phyloP scores from a whole-genome alignment of 176 grass and related monocot genomes.

The Musa beccarii region DNA sequence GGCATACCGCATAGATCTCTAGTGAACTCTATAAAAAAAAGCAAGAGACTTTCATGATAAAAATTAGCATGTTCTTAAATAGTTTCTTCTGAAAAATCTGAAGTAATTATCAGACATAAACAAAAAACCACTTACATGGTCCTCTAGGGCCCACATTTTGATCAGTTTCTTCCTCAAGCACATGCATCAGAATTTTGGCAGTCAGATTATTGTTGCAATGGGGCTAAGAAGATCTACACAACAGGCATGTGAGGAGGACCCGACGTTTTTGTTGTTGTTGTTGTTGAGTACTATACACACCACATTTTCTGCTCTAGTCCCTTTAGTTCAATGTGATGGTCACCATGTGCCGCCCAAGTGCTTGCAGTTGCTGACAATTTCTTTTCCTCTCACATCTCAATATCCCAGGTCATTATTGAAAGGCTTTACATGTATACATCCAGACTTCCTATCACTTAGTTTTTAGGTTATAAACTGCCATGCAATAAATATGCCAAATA shows the following conservation, averaged over 20 bases:
- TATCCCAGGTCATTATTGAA: neutral
- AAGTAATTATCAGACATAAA: too few relatives aligned
- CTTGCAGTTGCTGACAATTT: neutral
- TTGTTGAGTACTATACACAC: neutral
- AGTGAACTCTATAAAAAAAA: too few relatives aligned
- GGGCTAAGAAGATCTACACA: neutral
- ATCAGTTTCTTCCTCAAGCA: neutral
- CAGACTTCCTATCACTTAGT: neutral
- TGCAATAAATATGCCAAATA: neutral
- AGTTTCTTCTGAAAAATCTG: too few relatives aligned
- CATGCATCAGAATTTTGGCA: neutral
- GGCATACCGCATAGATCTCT: too few relatives aligned
- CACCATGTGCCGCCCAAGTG: neutral
- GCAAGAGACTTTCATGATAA: too few relatives aligned
- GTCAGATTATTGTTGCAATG: neutral
- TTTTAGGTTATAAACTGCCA: neutral
- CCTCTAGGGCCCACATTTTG: neutral
- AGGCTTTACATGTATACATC: neutral
- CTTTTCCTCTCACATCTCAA: neutral
- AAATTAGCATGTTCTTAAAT: too few relatives aligned
- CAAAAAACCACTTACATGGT: neutral
- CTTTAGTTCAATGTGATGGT: neutral
- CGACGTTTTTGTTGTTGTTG: neutral
- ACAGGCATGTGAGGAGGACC: constrained; percentile 3
- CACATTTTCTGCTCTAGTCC: neutral